A percentile compares a stretch with the other conserved stretches of the same genome.
Evolutionary conservation across 2,329 filamentous ascomycete species (phyloP).

Genomic region (Sarocladiaceae sp.): DNA sequence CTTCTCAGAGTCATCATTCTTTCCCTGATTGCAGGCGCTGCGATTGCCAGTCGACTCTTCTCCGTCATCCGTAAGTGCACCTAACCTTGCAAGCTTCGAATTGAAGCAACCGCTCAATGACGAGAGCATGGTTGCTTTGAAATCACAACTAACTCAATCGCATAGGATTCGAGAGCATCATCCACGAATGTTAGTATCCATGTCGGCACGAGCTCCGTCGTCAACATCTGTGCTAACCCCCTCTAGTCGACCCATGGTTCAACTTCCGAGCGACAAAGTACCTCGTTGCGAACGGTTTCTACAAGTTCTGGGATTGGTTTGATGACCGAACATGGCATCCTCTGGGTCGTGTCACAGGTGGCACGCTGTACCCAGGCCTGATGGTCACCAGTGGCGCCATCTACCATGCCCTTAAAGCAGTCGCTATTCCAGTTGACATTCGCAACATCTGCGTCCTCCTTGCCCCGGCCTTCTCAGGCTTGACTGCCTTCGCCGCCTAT

Average conservation of each 20-base stretch:
- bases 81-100: neutral
- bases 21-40: constrained; percentile 81
- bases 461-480: constrained; percentile 86
- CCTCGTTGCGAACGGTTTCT: constrained; percentile 92
- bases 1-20: constrained; percentile 87
- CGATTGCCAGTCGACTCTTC: constrained; percentile 90
- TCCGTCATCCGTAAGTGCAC: constrained; percentile 83
- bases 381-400: constrained; percentile 99
- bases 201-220: too few species aligned
- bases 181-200: constrained; percentile 98
- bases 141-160: neutral
- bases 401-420: constrained; percentile 84
- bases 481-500: constrained; percentile 89
- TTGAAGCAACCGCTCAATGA: neutral
- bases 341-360: constrained; percentile 93
- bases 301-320: constrained; percentile 99
- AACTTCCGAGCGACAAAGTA: constrained; percentile 99
- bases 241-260: constrained; percentile 95
- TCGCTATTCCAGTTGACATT: constrained; percentile 93
- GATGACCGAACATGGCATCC: constrained; percentile 99
- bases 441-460: constrained; percentile 97
- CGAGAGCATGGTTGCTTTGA: neutral
- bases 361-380: constrained; percentile 95
- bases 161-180: constrained; percentile 93
- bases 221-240: constrained; percentile 20